Evolutionary conservation across 2,329 filamentous ascomycete species (phyloP), one percentile per base, ranked within the genome.

Genomic region (Scopulariopsis brevicaulis): DNA sequence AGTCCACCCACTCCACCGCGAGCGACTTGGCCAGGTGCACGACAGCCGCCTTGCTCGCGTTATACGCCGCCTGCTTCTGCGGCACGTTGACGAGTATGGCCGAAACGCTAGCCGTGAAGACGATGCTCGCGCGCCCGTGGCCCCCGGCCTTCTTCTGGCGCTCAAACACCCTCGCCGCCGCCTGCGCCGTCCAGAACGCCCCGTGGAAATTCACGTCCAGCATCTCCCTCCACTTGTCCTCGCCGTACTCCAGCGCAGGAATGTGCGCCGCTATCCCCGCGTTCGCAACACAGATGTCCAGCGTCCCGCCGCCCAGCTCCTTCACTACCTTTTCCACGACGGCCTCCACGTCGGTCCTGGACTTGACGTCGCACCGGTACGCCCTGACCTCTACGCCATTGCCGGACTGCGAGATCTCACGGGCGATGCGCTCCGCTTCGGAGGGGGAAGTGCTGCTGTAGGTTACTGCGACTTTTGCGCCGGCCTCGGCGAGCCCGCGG

Each of bases 51-150:
- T 90, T 90, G 62, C 84, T 83, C 20, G 82, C 83, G 67, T 90
- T 90, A 68, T 90, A 90, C 11, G 84, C 82, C 5, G 84, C 78
- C 73, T 92, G 88, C 63, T 85, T 67, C 72, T 91, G 87, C 6
- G 88, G 89, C 59, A 89, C 79, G 67, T 91, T 92, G 68, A 84
- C 86, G 64, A 92, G 86, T 67, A 87, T 86, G 4, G 84, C 89
- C 63, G 82, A 87, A 81, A 93, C 92, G 59, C 83, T 87, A 1
- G 89, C 85, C 6, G 89, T 93, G 25, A 85, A 85, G 63, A 93
- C 83, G 70, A 93, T 90, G 68, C 83, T 87, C 77, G 77, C 67
- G 82, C 78, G 59, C 86, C 85, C 66, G 84, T 77, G 52, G 80
- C 63, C 28, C 83, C 82, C 0, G 82, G 85, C 24, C 83, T 80